Conservation (phyloP, 23 red algal genomes). For the Agarophyton chilense region DNA sequence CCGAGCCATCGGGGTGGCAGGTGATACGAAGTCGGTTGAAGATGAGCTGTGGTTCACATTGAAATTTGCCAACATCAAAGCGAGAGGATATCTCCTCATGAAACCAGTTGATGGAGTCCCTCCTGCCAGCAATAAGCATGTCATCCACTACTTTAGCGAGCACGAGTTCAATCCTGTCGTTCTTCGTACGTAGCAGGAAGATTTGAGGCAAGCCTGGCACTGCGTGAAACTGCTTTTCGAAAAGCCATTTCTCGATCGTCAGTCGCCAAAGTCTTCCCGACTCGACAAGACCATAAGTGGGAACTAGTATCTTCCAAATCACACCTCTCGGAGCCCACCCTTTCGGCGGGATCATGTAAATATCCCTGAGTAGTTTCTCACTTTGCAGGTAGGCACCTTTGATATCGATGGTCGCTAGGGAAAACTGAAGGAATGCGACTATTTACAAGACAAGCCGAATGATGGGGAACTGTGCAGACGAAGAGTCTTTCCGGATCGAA, state of each 20-base stretch:
- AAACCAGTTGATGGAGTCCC: neutral
- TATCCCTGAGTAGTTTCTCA: constrained; percentile 3
- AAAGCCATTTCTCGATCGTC: constrained; percentile 34
- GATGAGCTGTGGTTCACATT: neutral
- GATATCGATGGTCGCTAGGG: constrained; percentile 7
- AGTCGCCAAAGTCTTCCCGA: constrained; percentile 51
- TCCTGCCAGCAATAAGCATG: neutral
- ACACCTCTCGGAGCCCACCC: neutral
- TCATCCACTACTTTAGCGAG: too few relatives aligned
- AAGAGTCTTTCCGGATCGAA: too few relatives aligned
- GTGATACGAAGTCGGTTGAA: constrained; percentile 51
- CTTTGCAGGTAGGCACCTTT: too few relatives aligned
- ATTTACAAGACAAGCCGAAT: constrained; percentile 25
- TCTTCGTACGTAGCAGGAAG: neutral
- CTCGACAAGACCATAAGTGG: constrained; percentile 57
- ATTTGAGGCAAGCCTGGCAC: constrained; percentile 17
- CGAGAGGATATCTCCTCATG: neutral
- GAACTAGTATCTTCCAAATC: too few relatives aligned
- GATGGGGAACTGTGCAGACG: constrained; percentile 48
- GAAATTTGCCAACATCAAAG: constrained; percentile 34
- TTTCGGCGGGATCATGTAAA: constrained; percentile 11
- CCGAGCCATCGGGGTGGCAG: too few relatives aligned
- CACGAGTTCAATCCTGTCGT: neutral
- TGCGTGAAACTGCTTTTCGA: too few relatives aligned
- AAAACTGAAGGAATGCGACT: neutral